Evolutionary conservation across 2,329 filamentous ascomycete genomes (phyloP).

Genomic region (Myrmaecium sp.): DNA sequence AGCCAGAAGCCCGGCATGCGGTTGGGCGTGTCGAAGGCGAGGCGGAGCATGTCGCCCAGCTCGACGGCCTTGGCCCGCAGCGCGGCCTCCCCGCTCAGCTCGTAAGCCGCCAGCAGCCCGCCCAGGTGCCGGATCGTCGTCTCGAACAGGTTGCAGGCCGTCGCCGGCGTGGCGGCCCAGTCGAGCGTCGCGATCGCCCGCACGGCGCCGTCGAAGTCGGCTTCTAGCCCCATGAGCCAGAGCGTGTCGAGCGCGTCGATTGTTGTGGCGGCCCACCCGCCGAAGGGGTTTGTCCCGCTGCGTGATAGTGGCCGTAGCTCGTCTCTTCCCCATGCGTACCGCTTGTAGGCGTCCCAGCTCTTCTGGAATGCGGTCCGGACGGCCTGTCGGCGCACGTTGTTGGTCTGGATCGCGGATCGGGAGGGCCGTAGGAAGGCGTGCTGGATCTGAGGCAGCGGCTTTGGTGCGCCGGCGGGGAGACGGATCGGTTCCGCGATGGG

Average conservation of each 20-base stretch:
- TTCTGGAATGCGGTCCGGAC: slow-evolving; percentile 27
- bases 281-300: slow-evolving; percentile 23
- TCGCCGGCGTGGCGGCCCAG: slow-evolving; percentile 19
- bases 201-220: slow-evolving; percentile 30
- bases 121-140: slow-evolving; percentile 65
- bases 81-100: slow-evolving; percentile 59
- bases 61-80: slow-evolving; percentile 65
- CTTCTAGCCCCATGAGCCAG: slow-evolving; percentile 30
- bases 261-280: slow-evolving; percentile 30
- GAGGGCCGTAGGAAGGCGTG: slow-evolving; percentile 18
- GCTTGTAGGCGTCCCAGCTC: slow-evolving; percentile 27
- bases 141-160: slow-evolving; percentile 30
- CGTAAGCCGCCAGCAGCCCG: slow-evolving; percentile 70
- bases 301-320: slow-evolving; percentile 29
- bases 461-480: slow-evolving; percentile 21
- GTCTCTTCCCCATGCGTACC: slow-evolving; percentile 31
- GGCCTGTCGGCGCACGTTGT: slow-evolving; percentile 14
- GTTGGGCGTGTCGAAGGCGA: slow-evolving; percentile 81
- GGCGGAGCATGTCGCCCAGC: slow-evolving; percentile 64
- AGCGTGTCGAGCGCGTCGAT: slow-evolving; percentile 30
- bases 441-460: slow-evolving; percentile 25
- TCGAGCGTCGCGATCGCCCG: slow-evolving; percentile 26
- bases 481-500: slow-evolving; percentile 18
- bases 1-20: too few species aligned
- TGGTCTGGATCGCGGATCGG: slow-evolving; percentile 19